phyloP scores from a whole-genome alignment of 116 monocot species.

The Trichopus zeylanicus region DNA sequence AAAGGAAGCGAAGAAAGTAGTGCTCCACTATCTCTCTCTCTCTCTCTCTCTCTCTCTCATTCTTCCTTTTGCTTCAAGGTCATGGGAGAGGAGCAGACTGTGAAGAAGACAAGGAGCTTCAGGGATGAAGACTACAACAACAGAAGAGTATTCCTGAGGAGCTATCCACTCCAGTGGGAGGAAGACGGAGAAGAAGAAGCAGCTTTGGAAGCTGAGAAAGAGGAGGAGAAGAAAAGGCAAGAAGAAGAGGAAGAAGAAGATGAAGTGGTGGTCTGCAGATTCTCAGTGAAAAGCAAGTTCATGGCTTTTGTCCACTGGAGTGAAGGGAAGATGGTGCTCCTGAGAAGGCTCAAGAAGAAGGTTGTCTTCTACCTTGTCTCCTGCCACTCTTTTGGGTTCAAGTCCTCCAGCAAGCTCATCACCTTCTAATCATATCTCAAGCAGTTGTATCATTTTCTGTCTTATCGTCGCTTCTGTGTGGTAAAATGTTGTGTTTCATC shows the following conservation, averaged over 20 bases:
- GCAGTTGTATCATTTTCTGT: background rate
- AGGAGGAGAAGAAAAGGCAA: conserved; percentile 10
- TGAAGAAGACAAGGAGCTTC: conserved; percentile 1
- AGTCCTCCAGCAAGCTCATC: conserved; percentile 25
- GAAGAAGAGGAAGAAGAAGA: conserved; percentile 31
- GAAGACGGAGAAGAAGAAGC: background rate
- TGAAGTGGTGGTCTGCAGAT: background rate
- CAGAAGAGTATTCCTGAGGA: conserved; percentile 8
- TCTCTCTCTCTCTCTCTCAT: background rate
- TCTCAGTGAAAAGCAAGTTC: conserved; percentile 28
- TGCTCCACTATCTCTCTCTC: no score
- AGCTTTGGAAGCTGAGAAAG: background rate
- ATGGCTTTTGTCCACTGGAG: conserved; percentile 39
- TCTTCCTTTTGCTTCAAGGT: background rate
- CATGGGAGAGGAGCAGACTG: background rate
- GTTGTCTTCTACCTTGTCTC: conserved; percentile 38
- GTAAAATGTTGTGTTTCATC: no score
- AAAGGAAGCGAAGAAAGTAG: no score
- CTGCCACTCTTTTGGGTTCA: conserved; percentile 44
- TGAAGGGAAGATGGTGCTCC: conserved; percentile 34
- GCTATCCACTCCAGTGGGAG: background rate
- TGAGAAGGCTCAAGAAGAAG: conserved; percentile 55
- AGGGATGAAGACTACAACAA: conserved; percentile 10
- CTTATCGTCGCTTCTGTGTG: background rate
- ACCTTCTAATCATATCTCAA: conserved; percentile 2